These are phyloP conservation scores for Diaporthe eres DNA, from an alignment of 2,329 filamentous ascomycete genomes.

Conservation along the genomic window DNA sequence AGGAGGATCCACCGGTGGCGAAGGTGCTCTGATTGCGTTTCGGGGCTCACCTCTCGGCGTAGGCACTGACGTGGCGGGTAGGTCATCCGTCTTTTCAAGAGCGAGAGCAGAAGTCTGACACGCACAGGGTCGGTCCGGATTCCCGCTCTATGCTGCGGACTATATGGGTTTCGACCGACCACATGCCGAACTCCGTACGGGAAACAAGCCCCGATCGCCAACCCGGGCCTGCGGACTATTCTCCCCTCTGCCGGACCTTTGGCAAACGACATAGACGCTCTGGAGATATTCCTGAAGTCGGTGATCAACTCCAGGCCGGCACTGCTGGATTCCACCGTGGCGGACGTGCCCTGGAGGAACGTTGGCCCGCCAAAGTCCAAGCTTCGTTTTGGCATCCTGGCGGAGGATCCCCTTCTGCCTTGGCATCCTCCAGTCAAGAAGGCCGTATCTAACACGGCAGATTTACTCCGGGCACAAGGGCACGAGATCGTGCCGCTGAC, in stretches of 20 bases:
- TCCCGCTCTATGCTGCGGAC: conserved; percentile 42
- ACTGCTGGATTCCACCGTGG: conserved; percentile 33
- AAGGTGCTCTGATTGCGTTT: conserved; percentile 42
- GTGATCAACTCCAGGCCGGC: conserved; percentile 41
- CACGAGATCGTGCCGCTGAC: conserved; percentile 35
- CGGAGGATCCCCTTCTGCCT: conserved; percentile 41
- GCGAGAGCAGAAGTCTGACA: not conserved
- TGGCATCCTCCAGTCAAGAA: conserved; percentile 40
- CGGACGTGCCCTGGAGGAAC: conserved; percentile 40
- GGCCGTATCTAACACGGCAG: conserved; percentile 8
- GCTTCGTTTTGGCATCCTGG: conserved; percentile 40
- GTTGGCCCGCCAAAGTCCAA: not conserved
- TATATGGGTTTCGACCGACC: conserved; percentile 43
- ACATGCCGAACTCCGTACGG: conserved; percentile 40
- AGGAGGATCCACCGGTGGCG: conserved; percentile 43
- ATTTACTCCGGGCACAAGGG: conserved; percentile 22
- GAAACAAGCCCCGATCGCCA: conserved; percentile 33
- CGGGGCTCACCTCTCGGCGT: conserved; percentile 43
- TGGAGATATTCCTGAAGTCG: conserved; percentile 39
- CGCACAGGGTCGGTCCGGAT: conserved; percentile 43
- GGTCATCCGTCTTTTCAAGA: too few species aligned
- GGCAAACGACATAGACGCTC: conserved; percentile 38
- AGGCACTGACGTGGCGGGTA: conserved; percentile 43
- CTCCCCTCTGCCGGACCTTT: conserved; percentile 40
- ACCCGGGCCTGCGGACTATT: conserved; percentile 40